Percentiles rank a stretch among this genome's conserved stretches.
These are phyloP conservation scores for Sporothrix mexicana DNA, from an alignment of 2,329 filamentous ascomycete genomes.

Conservation along the genomic window DNA sequence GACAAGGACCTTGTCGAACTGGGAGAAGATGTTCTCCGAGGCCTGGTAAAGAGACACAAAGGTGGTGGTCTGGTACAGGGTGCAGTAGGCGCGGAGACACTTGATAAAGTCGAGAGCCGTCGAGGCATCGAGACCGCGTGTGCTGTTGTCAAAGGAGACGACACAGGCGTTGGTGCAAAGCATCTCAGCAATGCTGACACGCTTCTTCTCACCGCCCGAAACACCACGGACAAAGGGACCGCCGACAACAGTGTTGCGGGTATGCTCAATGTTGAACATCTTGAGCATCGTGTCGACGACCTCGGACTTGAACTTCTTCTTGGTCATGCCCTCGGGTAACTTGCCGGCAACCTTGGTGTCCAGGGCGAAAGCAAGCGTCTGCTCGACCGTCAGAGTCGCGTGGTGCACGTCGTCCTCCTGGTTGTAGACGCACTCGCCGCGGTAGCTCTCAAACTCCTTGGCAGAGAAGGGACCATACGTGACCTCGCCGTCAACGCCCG, in stretches of 20 bases:
- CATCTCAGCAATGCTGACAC: slow-evolving; percentile 82
- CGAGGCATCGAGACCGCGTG: slow-evolving; percentile 61
- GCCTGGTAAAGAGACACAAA: slow-evolving; percentile 89
- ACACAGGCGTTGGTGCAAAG: slow-evolving; percentile 76
- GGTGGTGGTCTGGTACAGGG: slow-evolving; percentile 82
- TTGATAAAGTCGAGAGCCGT: slow-evolving; percentile 62
- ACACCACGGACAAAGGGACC: slow-evolving; percentile 81
- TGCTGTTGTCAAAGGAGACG: slow-evolving; percentile 74
- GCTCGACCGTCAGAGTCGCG: slow-evolving; percentile 82
- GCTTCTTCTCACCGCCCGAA: slow-evolving; percentile 78
- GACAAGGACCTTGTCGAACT: slow-evolving; percentile 84
- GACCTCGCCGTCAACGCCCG: slow-evolving; percentile 69
- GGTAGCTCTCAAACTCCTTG: slow-evolving; percentile 73
- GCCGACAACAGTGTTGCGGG: slow-evolving; percentile 81
- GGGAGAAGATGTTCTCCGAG: slow-evolving; percentile 77
- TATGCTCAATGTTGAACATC: slow-evolving; percentile 95
- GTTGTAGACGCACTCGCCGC: slow-evolving; percentile 85
- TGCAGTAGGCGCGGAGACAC: slow-evolving; percentile 77
- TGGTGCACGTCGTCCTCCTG: slow-evolving; percentile 87
- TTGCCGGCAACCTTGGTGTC: slow-evolving; percentile 86
- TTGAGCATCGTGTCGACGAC: slow-evolving; percentile 77
- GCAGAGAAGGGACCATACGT: slow-evolving; percentile 76
- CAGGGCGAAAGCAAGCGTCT: slow-evolving; percentile 83
- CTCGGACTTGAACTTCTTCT: slow-evolving; percentile 72
- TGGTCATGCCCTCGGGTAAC: slow-evolving; percentile 73